A percentile compares a stretch with the other conserved stretches of the same genome.
Conservation (phyloP, 2,329 filamentous ascomycete genomes). For the Endoconidiophora polonica region DNA sequence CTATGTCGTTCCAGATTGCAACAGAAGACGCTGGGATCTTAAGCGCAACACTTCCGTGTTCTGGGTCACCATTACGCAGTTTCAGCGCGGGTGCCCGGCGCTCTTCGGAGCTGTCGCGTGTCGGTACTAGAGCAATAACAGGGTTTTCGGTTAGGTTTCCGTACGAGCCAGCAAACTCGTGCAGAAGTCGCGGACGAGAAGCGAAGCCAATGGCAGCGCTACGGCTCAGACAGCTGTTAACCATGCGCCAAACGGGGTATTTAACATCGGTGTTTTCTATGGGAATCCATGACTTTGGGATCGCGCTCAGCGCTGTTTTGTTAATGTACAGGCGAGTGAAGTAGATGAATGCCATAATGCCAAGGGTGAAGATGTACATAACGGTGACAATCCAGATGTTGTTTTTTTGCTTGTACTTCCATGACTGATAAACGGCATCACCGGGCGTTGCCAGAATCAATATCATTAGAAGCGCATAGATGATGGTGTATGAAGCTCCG, state of each 20-base stretch:
- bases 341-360: constrained; percentile 62
- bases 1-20: constrained; percentile 60
- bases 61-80: background rate
- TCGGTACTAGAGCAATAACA: background rate
- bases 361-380: constrained; percentile 54
- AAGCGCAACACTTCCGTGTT: background rate
- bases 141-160: background rate
- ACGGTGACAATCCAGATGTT: constrained; percentile 73
- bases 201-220: constrained; percentile 73
- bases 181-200: constrained; percentile 41
- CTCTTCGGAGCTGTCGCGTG: background rate
- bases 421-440: constrained; percentile 66
- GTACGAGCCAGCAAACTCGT: background rate
- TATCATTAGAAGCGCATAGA: constrained; percentile 55
- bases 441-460: constrained; percentile 66
- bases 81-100: background rate
- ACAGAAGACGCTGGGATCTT: background rate
- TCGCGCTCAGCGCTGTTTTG: constrained; percentile 58
- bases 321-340: constrained; percentile 74
- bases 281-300: constrained; percentile 76
- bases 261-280: constrained; percentile 72
- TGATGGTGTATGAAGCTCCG: constrained; percentile 56
- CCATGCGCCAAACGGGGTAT: constrained; percentile 57
- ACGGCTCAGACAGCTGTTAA: constrained; percentile 52
- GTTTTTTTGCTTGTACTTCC: constrained; percentile 47